Conservation (phyloP, 495 filamentous ascomycete genomes). For the Opeltia flavorubescens region DNA sequence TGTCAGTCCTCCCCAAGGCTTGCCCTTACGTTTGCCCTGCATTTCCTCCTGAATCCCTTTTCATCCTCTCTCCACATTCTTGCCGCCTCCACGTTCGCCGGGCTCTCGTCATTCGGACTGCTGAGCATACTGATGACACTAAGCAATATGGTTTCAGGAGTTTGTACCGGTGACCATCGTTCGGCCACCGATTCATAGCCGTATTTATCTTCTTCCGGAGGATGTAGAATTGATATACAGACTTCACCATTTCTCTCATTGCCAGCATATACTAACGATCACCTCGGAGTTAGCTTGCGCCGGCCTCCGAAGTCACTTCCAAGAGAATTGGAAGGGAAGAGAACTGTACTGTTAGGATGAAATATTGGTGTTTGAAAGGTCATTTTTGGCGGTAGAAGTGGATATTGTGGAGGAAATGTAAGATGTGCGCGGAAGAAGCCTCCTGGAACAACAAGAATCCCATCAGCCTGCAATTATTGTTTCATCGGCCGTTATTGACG, state of each 20-base stretch:
- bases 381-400: constrained; percentile 79
- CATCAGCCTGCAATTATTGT: background rate
- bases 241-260: constrained; percentile 75
- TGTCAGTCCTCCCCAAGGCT: constrained; percentile 61
- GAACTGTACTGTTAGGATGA: constrained; percentile 68
- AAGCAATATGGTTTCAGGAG: constrained; percentile 85
- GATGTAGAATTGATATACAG: constrained; percentile 94
- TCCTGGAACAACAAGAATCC: constrained; percentile 32
- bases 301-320: background rate
- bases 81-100: constrained; percentile 89
- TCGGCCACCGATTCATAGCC: constrained; percentile 88
- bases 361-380: constrained; percentile 82
- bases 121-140: constrained; percentile 89
- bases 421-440: constrained; percentile 79
- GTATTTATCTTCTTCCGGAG: constrained; percentile 89
- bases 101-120: constrained; percentile 87
- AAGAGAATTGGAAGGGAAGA: background rate
- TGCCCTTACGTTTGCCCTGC: constrained; percentile 64
- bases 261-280: no score
- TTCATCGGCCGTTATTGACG: constrained; percentile 19
- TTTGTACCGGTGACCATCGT: constrained; percentile 94
- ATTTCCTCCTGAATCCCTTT: constrained; percentile 64
- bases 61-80: constrained; percentile 73
- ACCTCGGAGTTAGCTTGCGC: no score
- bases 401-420: constrained; percentile 70